These are phyloP conservation scores for Barnettozyma californica DNA, from an alignment of 805 yeast species.

Conservation along the genomic window DNA sequence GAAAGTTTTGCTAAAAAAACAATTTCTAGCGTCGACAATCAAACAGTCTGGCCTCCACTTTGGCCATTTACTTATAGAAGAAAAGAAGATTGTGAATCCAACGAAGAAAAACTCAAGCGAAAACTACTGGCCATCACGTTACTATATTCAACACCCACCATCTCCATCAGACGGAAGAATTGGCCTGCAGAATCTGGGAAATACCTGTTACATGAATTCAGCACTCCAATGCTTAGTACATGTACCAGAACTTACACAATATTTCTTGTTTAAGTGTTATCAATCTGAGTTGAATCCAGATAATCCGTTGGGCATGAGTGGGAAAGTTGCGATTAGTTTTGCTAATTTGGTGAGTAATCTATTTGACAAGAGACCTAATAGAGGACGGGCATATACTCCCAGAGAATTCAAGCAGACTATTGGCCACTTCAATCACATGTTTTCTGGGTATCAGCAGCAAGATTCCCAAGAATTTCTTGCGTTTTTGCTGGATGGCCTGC, in stretches of 20 bases:
- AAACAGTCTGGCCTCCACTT: conserved; percentile 18
- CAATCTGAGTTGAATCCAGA: conserved; percentile 60
- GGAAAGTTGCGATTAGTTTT: conserved; percentile 75
- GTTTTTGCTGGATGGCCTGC: conserved; percentile 81
- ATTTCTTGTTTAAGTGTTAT: conserved; percentile 60
- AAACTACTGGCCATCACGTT: conserved; percentile 35
- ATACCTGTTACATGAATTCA: conserved; percentile 92
- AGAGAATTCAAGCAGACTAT: conserved; percentile 71
- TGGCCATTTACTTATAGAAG: conserved; percentile 31
- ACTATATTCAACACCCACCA: conserved; percentile 27
- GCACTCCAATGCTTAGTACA: conserved; percentile 88
- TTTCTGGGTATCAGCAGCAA: conserved; percentile 80
- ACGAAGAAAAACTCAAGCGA: conserved; percentile 11
- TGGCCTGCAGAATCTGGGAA: conserved; percentile 74
- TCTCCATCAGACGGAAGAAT: conserved; percentile 42
- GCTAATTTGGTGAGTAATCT: conserved; percentile 59
- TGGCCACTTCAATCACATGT: conserved; percentile 74
- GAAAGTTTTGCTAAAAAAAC: conserved; percentile 23
- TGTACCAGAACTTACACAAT: conserved; percentile 74
- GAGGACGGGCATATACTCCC: conserved; percentile 37
- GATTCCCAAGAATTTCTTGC: conserved; percentile 93
- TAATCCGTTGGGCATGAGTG: conserved; percentile 84
- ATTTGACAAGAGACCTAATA: conserved; percentile 31
- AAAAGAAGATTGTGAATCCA: conserved; percentile 14
- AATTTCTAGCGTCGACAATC: conserved; percentile 14